A percentile compares a stretch with the other conserved stretches of the same genome.
Evolutionary conservation across 169 alveolate species (phyloP).

Genomic region (Babesia caballi): DNA sequence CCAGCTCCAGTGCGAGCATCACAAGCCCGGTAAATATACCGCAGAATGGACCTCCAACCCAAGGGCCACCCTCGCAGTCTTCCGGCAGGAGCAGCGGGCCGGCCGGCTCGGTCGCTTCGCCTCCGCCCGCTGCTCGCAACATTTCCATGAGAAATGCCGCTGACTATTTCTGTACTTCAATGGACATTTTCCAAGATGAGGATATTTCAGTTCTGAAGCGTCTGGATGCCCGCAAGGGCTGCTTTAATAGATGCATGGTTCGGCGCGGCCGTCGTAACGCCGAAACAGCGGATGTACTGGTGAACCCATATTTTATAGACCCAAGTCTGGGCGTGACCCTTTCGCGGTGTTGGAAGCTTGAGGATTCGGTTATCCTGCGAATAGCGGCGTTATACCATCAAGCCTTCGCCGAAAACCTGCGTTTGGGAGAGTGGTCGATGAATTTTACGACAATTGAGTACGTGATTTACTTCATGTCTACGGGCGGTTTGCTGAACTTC

Average conservation of each 20-base stretch:
- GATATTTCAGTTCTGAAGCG: conserved; percentile 14
- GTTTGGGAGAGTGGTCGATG: conserved; percentile 14
- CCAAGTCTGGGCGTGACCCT: conserved; percentile 11
- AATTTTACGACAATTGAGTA: conserved; percentile 26
- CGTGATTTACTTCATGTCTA: conserved; percentile 28
- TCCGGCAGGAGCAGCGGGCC: background rate
- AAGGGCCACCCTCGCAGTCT: background rate
- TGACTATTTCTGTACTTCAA: conserved; percentile 9
- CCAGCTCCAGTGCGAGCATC: background rate
- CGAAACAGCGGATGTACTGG: background rate
- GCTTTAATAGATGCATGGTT: conserved; percentile 4
- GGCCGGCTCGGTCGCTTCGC: background rate
- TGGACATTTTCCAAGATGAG: conserved; percentile 17
- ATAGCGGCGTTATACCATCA: conserved; percentile 30
- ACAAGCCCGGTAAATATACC: background rate
- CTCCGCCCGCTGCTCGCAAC: no score
- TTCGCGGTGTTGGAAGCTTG: conserved; percentile 38
- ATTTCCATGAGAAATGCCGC: background rate
- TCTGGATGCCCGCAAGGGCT: conserved; percentile 3
- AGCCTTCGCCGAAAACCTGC: background rate
- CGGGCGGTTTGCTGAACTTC: conserved; percentile 49
- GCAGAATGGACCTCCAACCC: background rate
- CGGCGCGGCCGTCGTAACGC: background rate
- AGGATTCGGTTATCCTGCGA: conserved; percentile 24
- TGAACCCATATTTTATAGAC: conserved; percentile 34